A percentile compares a stretch with the other conserved stretches of the same genome.
Conservation (phyloP, 2,329 filamentous ascomycete genomes). For the Epichloe uncinata region DNA sequence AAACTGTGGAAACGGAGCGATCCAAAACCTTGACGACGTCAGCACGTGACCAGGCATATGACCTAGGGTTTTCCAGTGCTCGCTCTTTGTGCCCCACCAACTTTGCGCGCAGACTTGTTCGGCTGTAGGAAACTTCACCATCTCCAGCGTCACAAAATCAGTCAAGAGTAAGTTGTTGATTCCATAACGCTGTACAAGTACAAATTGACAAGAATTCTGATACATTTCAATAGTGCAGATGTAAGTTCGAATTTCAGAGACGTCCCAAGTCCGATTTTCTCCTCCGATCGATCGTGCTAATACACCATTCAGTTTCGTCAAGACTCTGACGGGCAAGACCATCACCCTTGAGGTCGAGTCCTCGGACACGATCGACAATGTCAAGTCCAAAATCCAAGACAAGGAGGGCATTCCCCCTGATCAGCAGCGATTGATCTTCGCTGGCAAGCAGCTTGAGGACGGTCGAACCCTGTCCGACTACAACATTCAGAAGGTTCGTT, state of each 20-base stretch:
- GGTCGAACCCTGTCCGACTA: constrained; percentile 93
- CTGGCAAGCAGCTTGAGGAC: constrained; percentile 98
- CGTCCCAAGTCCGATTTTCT: background rate
- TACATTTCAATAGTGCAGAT: constrained; percentile 62
- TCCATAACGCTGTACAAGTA: background rate
- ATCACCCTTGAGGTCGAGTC: too few species aligned
- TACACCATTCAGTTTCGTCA: constrained; percentile 70
- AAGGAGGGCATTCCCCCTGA: constrained; percentile 92
- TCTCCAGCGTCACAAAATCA: constrained; percentile 36
- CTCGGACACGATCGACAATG: too few species aligned
- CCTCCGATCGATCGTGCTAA: constrained; percentile 14
- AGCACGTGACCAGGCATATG: constrained; percentile 18
- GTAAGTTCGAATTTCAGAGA: constrained; percentile 40
- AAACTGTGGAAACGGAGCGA: too few species aligned
- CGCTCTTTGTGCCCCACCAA: constrained; percentile 28
- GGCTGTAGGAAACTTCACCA: constrained; percentile 22
- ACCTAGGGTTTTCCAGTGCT: constrained; percentile 25
- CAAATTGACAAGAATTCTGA: constrained; percentile 29
- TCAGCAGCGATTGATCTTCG: constrained; percentile 98
- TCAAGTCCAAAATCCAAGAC: too few species aligned
- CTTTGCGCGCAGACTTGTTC: constrained; percentile 26
- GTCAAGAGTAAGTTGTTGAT: constrained; percentile 43
- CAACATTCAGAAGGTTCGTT: constrained; percentile 94
- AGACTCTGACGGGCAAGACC: constrained; percentile 99
- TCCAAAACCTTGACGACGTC: too few species aligned